Percentiles rank a stretch among this genome's conserved stretches.
These are phyloP conservation scores for Hyaloscypha hepaticicola DNA, from an alignment of 495 filamentous ascomycete genomes.

Conservation along the genomic window DNA sequence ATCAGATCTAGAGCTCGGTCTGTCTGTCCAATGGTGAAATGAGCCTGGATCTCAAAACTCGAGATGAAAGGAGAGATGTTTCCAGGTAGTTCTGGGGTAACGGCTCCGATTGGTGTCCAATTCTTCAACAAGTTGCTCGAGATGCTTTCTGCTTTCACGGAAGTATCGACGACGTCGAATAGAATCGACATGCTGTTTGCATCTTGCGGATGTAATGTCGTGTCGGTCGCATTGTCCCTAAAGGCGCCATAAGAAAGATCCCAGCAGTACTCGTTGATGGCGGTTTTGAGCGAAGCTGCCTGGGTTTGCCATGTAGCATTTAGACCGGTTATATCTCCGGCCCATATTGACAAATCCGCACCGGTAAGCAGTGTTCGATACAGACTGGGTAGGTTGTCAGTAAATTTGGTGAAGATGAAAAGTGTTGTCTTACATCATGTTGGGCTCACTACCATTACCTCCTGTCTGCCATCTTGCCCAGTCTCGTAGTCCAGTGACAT, in stretches of 20 bases:
- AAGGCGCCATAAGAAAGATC: constrained; percentile 51
- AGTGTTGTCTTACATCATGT: constrained; percentile 46
- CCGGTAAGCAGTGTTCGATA: constrained; percentile 55
- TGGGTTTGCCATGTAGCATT: constrained; percentile 8
- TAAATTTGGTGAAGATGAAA: background rate
- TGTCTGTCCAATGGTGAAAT: constrained; percentile 52
- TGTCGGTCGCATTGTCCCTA: constrained; percentile 55
- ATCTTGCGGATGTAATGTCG: constrained; percentile 38
- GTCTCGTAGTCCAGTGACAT: constrained; percentile 57
- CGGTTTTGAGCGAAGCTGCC: constrained; percentile 15
- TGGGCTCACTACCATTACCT: constrained; percentile 52
- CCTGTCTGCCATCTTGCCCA: constrained; percentile 59
- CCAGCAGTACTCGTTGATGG: constrained; percentile 39
- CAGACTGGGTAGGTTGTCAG: constrained; percentile 43
- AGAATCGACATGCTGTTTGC: constrained; percentile 30
- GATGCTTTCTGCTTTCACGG: constrained; percentile 16
- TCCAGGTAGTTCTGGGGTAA: constrained; percentile 55
- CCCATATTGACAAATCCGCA: constrained; percentile 50
- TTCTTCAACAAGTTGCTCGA: constrained; percentile 27
- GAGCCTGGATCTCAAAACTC: constrained; percentile 63
- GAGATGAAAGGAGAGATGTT: constrained; percentile 65
- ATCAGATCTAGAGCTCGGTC: constrained; percentile 58
- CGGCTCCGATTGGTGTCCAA: constrained; percentile 55
- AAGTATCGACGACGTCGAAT: constrained; percentile 38
- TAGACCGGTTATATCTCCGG: constrained; percentile 44